A percentile compares a stretch with the other conserved stretches of the same genome.
These are phyloP conservation scores for Ustilago xerochloae DNA, from an alignment of 1,284 basidiomycete genomes.

Conservation along the genomic window DNA sequence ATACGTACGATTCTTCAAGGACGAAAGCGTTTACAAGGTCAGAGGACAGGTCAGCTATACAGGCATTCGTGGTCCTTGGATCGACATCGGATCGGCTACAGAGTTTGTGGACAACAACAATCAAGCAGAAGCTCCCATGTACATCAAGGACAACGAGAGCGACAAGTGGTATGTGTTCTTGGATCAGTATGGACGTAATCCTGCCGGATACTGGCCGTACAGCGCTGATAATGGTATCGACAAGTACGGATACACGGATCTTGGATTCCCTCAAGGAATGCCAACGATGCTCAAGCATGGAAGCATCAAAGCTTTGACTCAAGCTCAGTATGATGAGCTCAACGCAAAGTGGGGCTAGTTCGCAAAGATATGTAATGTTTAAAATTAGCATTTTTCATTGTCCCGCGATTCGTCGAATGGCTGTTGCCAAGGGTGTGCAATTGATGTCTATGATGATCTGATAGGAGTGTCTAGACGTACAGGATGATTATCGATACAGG, in stretches of 20 bases:
- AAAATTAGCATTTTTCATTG: no score
- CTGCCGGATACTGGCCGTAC: constrained; percentile 26
- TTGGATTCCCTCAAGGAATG: constrained; percentile 36
- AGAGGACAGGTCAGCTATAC: constrained; percentile 28
- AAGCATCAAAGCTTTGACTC: constrained; percentile 36
- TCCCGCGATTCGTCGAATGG: no score
- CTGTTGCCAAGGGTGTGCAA: not conserved
- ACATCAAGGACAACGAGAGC: constrained; percentile 20
- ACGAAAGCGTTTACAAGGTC: constrained; percentile 25
- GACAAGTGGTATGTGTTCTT: constrained; percentile 24
- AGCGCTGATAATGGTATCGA: constrained; percentile 25
- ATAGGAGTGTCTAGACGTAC: not conserved
- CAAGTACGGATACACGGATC: constrained; percentile 26
- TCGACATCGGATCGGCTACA: constrained; percentile 11
- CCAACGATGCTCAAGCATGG: constrained; percentile 38
- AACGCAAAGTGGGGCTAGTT: constrained; percentile 12
- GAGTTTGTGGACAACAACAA: constrained; percentile 29
- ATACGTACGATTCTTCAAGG: constrained; percentile 36
- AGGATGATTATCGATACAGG: constrained; percentile 3
- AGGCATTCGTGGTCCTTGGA: constrained; percentile 22
- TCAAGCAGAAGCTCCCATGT: constrained; percentile 25
- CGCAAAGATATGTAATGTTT: not conserved
- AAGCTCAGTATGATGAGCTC: constrained; percentile 44
- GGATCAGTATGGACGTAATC: constrained; percentile 32
- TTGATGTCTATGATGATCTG: not conserved